Evolutionary conservation across 2,329 filamentous ascomycete genomes (phyloP), one percentile per base, ranked within the genome.

Genomic region (Podosphaera aphanis): DNA sequence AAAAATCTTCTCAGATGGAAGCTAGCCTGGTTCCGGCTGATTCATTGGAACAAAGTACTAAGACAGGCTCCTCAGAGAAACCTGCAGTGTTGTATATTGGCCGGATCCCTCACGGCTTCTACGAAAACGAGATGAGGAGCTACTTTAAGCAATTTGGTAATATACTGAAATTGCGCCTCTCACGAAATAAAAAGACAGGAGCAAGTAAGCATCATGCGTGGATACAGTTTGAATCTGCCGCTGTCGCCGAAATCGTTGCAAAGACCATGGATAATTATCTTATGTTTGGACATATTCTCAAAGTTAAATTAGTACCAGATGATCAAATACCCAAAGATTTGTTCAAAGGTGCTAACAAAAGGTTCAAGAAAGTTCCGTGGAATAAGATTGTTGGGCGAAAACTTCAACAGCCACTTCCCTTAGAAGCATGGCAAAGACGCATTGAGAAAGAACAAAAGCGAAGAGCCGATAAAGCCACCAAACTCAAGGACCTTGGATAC

Each of bases 261-360:
- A 83, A 85, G 65, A 93, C 90, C 19, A 98, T 98, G 90, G 76
- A 94, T 68, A 92, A 86, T 64, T 98, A 98, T 63, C 74, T 95
- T 35, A 71, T 98, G 58, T 95, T 93, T 61, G 83, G 84, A 5
- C 88, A 94, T 61, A 81, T 95, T 50, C 69, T 98, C 54, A 88
- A 92, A 63, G 88, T 86, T 63, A 82, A 83, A 59, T 66, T 77
- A 20, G 72, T 94, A 3, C 74, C 83, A 3, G 66, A 74, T 47
- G 83, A 82, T 49, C 77, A 86, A 58, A 67, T 93, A 38, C 83
- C 92, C 60, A 70, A 77, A 20, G 71, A 83, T 50, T 66, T 94
- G 45, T 95, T 85, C 74, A 85, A 90, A 65, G 85, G 85, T 33
- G 83, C 85, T 56, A 88, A 92, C 63, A 77, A 75, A 57, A 79